These are phyloP conservation scores for Colletotrichum scovillei DNA, from an alignment of 2,329 filamentous ascomycete genomes.

Conservation along the genomic window DNA sequence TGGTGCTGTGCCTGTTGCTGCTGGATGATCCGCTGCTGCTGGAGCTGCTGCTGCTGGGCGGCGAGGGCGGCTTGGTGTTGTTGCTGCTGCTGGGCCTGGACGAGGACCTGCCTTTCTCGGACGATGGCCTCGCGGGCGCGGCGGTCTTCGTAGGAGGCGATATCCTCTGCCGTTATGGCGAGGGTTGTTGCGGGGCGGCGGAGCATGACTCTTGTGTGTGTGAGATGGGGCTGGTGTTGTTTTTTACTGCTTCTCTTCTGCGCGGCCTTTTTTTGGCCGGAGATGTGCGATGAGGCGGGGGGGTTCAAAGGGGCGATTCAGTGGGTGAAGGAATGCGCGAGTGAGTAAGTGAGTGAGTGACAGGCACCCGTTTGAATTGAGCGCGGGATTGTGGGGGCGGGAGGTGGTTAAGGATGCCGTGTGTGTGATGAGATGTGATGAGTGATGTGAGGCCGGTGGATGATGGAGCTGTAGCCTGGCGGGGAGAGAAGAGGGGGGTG, in stretches of 20 bases:
- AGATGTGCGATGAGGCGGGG: background rate
- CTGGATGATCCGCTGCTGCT: constrained; percentile 8
- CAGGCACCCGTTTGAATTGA: background rate
- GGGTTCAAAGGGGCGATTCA: background rate
- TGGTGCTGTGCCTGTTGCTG: background rate
- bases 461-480: background rate
- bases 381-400: background rate
- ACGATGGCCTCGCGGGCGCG: constrained; percentile 55
- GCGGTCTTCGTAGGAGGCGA: constrained; percentile 76
- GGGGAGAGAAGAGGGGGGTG: background rate
- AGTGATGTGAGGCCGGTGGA: background rate
- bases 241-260: background rate
- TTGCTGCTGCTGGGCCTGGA: constrained; percentile 26
- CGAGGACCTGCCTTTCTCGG: constrained; percentile 33
- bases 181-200: constrained; percentile 76
- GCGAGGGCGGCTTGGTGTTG: background rate
- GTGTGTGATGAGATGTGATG: background rate
- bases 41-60: constrained; percentile 18
- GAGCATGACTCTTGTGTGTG: constrained; percentile 61
- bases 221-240: background rate
- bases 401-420: background rate
- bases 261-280: background rate
- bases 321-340: background rate
- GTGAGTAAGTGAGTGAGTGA: background rate
- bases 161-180: constrained; percentile 75